Base-by-base conservation (phyloP, 2,329 filamentous ascomycete genomes). In the Sphaceloma murrayae region DNA sequence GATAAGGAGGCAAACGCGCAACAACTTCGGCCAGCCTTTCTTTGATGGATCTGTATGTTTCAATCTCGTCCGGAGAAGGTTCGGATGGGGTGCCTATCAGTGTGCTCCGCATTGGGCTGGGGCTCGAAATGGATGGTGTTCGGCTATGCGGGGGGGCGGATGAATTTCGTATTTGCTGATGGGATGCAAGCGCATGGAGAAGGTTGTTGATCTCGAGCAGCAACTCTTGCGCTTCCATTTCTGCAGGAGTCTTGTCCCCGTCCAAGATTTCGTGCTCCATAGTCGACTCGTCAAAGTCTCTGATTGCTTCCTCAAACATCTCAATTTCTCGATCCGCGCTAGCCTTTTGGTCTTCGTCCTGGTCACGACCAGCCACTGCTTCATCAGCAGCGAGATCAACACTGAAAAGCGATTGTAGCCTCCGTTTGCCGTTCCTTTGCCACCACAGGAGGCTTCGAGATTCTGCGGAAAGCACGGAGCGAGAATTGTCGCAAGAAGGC, bases 101-200 rank as follows among this genome's bases (percentile, higher is more conserved):
- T 24, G 60, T 66, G 6, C 63, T 64, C 34, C 80, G 77, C 8
- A 77, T 72, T 6, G 82, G 70, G 65, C 82, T 80, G 49, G 84
- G 81, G 42, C 74, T 77, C 14, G 42, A 34, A 17, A 40, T 40
- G 39, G 61, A 56, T 1, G 59, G 57, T 13, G 54, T 56, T 2
- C 59, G 54, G 11, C 56, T 48, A 30, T 48, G 31, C 3, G 48
- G 44, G 3, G 80, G 77, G 7, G 77, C 75, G 16, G 86, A 62
- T 33, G 82, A 70, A 54, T 86, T 84, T 48, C 84, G 80, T 58
- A 85, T 87, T 50, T 82, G 76, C 63, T 89, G 84, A 58, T 85
- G 80, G 0, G 84, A 89, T 14, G 82, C 72, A 7, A 89, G 67
- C 1, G 82, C 86, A 58, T 86, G 77, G 42, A 89, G 75, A 52